Base-by-base conservation (phyloP, 257 asterid species). In the Przewalskia tangutica region DNA sequence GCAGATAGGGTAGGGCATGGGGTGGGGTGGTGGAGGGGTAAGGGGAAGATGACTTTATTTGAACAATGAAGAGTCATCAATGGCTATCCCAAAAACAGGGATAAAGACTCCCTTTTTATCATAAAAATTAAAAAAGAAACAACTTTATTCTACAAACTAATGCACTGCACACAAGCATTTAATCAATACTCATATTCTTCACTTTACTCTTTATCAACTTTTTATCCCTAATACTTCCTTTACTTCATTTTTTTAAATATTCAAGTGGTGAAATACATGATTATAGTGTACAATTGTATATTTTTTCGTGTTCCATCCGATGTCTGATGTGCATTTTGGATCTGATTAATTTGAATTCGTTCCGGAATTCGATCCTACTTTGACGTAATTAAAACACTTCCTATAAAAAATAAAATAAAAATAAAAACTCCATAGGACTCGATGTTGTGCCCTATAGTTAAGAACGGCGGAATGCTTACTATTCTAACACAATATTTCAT, bases 1-100 rank as follows among this genome's bases (percentile, higher is more conserved):
- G 32, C 1, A 2, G 1, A 27, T 27, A 27, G 32, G 32, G 32
- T 27, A 27, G 32, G 32, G 32, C 32, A 27, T 27, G 32, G 32
- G 32, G 32, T 27, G 32, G 32, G 32, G 32, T 27, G 32, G 32
- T 27, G 1, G 1, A 27, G 32, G 32, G 32, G 32, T n/a, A n/a
- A 27, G 32, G 32, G 32, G 32, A 1, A 27, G 32, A 82, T 68
- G 80, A 85, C 82, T 83, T 34, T 85, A 89, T 87, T 89, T 85
- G 88, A 89, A 87, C 90, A 90, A 90, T 86, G 86, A 82, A 87
- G 84, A 83, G 83, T 64, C 86, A 85, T 83, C 81, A 83, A 79
- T 83, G 84, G 88, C 36, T 79, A 76, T 79, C 88, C 83, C 79
- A 64, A 86, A 79, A 48, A 77, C 85, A 76, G 88, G 86, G 85